These are phyloP conservation scores for Hylodesmum podocarpum DNA, from an alignment of 306 rosid species.

Conservation along the genomic window DNA sequence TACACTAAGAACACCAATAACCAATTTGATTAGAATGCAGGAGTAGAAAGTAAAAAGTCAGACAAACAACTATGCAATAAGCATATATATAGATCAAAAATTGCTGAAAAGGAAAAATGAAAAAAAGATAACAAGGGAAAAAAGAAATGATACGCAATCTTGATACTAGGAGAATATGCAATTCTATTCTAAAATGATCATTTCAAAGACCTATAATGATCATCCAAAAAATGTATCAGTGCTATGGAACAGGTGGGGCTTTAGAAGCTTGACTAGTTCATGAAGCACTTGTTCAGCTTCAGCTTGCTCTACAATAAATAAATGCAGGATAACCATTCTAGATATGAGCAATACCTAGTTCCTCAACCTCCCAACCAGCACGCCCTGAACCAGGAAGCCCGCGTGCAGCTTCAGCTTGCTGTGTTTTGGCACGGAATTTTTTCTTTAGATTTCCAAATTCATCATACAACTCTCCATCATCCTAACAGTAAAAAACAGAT, in stretches of 20 bases:
- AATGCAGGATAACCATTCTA: neutral
- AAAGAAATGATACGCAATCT: neutral
- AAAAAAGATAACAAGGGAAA: neutral
- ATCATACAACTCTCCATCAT: constrained; percentile 96
- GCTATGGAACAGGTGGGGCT: neutral
- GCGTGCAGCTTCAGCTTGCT: constrained; percentile 76
- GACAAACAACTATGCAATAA: neutral
- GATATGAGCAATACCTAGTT: constrained; percentile 62
- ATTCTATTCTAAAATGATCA: neutral
- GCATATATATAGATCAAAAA: neutral
- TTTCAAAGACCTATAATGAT: constrained; percentile 6
- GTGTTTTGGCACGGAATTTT: constrained; percentile 90
- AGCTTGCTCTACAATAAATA: constrained; percentile 7
- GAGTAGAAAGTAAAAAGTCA: neutral
- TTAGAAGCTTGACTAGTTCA: neutral
- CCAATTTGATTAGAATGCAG: neutral
- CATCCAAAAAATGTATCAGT: constrained; percentile 1
- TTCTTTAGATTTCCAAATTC: constrained; percentile 99
- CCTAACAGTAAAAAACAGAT: constrained; percentile 48
- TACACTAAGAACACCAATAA: constrained; percentile 3
- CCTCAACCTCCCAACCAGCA: constrained; percentile 99
- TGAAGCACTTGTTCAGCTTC: neutral
- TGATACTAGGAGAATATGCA: constrained; percentile 5
- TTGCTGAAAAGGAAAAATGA: neutral
- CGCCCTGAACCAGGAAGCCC: constrained; percentile 95